phyloP scores from a whole-genome alignment of 2,329 filamentous ascomycete genomes.

The Paecilomyces variotii region DNA sequence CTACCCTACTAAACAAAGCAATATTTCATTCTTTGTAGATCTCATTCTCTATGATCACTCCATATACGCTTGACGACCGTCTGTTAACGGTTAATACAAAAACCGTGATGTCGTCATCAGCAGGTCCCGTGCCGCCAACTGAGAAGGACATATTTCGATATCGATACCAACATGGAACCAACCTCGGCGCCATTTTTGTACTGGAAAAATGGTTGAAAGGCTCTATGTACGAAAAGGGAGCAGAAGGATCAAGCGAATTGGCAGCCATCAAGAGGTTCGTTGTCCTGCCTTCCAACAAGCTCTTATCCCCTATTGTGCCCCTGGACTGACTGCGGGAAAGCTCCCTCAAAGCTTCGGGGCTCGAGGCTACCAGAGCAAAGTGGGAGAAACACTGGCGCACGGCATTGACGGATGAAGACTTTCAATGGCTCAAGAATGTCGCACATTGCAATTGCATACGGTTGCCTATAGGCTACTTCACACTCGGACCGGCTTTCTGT shows the following conservation, averaged over 20 bases:
- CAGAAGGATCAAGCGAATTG: constrained; percentile 41
- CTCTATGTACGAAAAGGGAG: constrained; percentile 40
- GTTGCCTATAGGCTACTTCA: constrained; percentile 55
- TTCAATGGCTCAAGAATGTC: constrained; percentile 44
- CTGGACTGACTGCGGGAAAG: constrained; percentile 8
- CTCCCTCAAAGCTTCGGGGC: constrained; percentile 39
- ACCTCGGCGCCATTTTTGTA: constrained; percentile 53
- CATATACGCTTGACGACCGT: background rate
- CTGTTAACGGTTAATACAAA: constrained; percentile 2
- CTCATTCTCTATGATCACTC: background rate
- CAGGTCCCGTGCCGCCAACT: constrained; percentile 9
- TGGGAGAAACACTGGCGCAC: constrained; percentile 49
- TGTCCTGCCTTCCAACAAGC: background rate
- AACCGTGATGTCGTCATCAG: constrained; percentile 7
- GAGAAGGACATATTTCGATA: constrained; percentile 37
- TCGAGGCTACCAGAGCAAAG: constrained; percentile 41
- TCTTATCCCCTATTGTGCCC: background rate
- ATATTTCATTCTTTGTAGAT: constrained; percentile 1
- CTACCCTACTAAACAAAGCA: background rate
- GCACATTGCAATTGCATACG: constrained; percentile 51
- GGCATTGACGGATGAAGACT: constrained; percentile 44
- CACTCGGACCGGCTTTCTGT: constrained; percentile 45
- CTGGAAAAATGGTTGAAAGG: constrained; percentile 51
- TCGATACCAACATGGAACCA: constrained; percentile 53
- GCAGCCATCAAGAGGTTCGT: constrained; percentile 40